Conservation (phyloP, 352 stramenopile species). For the Pythium guiyangense region DNA sequence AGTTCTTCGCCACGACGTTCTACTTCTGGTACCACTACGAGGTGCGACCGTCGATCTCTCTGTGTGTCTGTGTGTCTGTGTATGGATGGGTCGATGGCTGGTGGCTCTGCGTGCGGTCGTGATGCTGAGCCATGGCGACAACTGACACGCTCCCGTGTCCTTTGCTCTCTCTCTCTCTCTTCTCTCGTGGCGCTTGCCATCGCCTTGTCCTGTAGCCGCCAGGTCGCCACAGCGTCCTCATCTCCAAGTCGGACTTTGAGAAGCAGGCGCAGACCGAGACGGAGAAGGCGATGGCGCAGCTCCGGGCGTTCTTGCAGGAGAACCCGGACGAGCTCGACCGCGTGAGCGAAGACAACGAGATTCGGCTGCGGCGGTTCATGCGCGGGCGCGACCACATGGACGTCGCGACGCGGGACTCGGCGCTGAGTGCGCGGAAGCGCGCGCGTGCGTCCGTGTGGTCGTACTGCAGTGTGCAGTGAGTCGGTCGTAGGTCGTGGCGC, state of each 20-base stretch:
- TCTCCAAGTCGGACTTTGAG: conserved; percentile 72
- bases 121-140: no score
- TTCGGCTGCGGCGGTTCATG: conserved; percentile 73
- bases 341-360: conserved; percentile 80
- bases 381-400: conserved; percentile 76
- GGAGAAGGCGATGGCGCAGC: conserved; percentile 61
- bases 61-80: background rate
- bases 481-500: no score
- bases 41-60: conserved; percentile 11
- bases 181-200: no score
- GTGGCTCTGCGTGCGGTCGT: conserved; percentile 7
- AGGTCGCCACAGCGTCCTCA: conserved; percentile 60
- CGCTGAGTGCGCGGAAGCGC: conserved; percentile 19
- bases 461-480: conserved; percentile 47
- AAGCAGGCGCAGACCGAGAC: conserved; percentile 64
- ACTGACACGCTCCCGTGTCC: no score
- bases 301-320: conserved; percentile 60
- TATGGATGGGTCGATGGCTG: background rate
- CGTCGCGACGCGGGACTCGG: conserved; percentile 44
- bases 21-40: conserved; percentile 88
- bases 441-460: conserved; percentile 31
- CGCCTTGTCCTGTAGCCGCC: no score
- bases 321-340: conserved; percentile 72
- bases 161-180: no score
- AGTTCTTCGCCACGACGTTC: conserved; percentile 57